These are phyloP conservation scores for Suillus decipiens DNA, from an alignment of 768 basidiomycete species.

Conservation along the genomic window DNA sequence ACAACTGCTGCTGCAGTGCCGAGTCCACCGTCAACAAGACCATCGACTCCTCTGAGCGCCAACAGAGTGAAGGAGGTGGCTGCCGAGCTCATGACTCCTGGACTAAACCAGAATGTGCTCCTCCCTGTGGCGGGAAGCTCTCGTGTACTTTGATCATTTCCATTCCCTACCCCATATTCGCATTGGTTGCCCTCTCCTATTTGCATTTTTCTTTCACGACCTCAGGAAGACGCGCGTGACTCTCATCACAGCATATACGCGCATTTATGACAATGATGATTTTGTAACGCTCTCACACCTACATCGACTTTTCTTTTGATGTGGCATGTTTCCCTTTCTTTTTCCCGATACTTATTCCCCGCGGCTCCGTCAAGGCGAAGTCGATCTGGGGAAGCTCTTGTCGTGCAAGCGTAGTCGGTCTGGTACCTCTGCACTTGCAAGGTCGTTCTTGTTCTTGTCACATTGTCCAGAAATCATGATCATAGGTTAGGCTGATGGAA, in stretches of 20 bases:
- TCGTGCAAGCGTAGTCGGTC: not conserved
- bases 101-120: not conserved
- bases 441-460: not conserved
- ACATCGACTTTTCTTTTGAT: too few species aligned
- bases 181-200: not conserved
- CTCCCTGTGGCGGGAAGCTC: not conserved
- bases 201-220: not conserved
- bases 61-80: conserved; percentile 78
- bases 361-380: not conserved
- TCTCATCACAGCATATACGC: not conserved
- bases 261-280: too few species aligned
- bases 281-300: too few species aligned
- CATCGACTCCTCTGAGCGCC: conserved; percentile 42
- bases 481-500: not conserved
- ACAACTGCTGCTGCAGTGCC: conserved; percentile 32
- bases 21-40: conserved; percentile 9
- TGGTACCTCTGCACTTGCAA: not conserved
- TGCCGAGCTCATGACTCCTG: conserved; percentile 17
- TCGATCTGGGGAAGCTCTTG: not conserved
- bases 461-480: not conserved
- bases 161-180: not conserved
- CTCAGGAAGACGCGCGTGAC: not conserved
- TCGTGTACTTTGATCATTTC: not conserved
- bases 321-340: not conserved
- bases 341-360: not conserved